Conservation (phyloP, 352 stramenopile species). For the Phytophthora capsici region DNA sequence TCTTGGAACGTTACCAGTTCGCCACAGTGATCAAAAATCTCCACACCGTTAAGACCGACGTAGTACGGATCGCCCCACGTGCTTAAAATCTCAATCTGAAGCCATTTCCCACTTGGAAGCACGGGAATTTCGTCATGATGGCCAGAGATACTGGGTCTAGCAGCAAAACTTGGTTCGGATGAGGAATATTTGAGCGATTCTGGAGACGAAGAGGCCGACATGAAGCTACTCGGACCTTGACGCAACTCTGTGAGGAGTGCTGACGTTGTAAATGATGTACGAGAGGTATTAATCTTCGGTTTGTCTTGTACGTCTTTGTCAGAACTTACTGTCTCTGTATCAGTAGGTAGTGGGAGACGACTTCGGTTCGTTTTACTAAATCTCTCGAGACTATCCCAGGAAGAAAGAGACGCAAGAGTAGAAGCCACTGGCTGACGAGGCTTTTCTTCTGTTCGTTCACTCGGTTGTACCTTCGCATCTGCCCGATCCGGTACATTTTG, state of each 20-base stretch:
- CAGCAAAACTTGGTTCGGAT: background rate
- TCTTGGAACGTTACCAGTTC: conserved; percentile 58
- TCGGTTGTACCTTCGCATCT: conserved; percentile 15
- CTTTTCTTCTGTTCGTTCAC: conserved; percentile 7
- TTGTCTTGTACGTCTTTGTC: background rate
- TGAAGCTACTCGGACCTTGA: conserved; percentile 3
- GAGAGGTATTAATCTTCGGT: background rate
- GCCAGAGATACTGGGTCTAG: background rate
- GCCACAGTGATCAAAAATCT: conserved; percentile 85
- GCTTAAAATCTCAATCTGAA: conserved; percentile 82
- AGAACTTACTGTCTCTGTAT: conserved; percentile 1
- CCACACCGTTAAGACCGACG: conserved; percentile 89
- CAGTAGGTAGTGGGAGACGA: conserved; percentile 42
- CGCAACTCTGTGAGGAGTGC: conserved; percentile 28
- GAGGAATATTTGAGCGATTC: background rate
- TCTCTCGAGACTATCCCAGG: conserved; percentile 82
- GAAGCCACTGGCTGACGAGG: conserved; percentile 1
- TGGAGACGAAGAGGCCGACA: background rate
- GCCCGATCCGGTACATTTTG: background rate
- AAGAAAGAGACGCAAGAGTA: conserved; percentile 23
- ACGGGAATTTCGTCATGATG: conserved; percentile 50
- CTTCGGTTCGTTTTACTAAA: conserved; percentile 81
- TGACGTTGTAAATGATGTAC: conserved; percentile 27
- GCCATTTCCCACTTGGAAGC: conserved; percentile 60
- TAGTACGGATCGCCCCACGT: conserved; percentile 93